Evolutionary conservation across 495 filamentous ascomycete species (phyloP).

Genomic region (Terfezia boudieri): DNA sequence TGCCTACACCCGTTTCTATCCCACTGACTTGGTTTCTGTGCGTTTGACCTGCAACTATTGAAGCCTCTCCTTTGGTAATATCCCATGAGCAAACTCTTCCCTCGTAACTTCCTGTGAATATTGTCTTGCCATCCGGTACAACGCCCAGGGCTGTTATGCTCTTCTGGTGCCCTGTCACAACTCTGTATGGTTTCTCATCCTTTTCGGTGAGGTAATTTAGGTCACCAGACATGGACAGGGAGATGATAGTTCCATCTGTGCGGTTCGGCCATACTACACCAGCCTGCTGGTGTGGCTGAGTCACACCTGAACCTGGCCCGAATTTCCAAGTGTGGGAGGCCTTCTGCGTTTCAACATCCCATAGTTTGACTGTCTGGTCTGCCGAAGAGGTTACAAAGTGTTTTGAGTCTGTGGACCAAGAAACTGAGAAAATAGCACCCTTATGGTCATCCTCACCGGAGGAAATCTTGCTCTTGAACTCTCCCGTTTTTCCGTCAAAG

Average conservation of each 20-base stretch:
- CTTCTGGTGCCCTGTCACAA: constrained; percentile 85
- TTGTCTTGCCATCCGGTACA: constrained; percentile 28
- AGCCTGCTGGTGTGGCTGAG: constrained; percentile 69
- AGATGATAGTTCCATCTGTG: constrained; percentile 68
- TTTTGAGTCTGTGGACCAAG: constrained; percentile 76
- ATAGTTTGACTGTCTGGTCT: constrained; percentile 74
- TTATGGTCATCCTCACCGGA: constrained; percentile 53
- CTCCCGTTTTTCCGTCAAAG: constrained; percentile 88
- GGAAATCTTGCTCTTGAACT: constrained; percentile 50
- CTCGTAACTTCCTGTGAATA: constrained; percentile 82
- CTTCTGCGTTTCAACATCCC: constrained; percentile 66
- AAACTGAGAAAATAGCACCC: constrained; percentile 77
- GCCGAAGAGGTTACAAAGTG: constrained; percentile 78
- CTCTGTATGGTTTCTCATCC: constrained; percentile 36
- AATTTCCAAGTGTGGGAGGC: constrained; percentile 62
- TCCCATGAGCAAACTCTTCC: constrained; percentile 73
- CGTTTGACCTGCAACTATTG: constrained; percentile 47
- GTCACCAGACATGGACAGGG: constrained; percentile 66
- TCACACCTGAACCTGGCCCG: constrained; percentile 28
- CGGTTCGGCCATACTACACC: constrained; percentile 81
- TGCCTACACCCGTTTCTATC: constrained; percentile 34
- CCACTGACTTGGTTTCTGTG: constrained; percentile 70
- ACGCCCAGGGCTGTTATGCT: constrained; percentile 55
- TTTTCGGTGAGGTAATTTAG: constrained; percentile 69
- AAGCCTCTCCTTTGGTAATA: constrained; percentile 38